Evolutionary conservation across 371 early-diverging fungal species (phyloP).

Genomic region (Mucor mucedo): DNA sequence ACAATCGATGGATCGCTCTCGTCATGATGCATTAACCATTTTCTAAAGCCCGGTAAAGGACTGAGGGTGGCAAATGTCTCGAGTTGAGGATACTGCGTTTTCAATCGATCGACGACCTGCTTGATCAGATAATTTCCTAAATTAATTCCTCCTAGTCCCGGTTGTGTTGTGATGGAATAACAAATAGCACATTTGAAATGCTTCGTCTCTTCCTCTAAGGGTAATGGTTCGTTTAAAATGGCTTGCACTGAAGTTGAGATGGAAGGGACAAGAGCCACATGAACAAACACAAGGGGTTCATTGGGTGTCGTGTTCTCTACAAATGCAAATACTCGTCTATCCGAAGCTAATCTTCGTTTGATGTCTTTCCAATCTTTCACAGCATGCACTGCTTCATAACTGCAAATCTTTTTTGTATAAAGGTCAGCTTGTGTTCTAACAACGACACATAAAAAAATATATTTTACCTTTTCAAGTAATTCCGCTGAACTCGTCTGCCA

Average conservation of each 20-base stretch:
- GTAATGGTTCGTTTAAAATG: conserved; percentile 66
- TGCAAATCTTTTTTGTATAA: conserved; percentile 53
- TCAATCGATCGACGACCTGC: conserved; percentile 76
- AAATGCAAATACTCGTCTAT: conserved; percentile 80
- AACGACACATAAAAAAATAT: too few relatives aligned
- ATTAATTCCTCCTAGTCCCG: conserved; percentile 81
- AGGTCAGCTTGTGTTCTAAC: too few relatives aligned
- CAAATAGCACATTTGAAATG: conserved; percentile 74
- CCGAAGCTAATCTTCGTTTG: conserved; percentile 79
- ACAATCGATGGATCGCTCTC: conserved; percentile 3
- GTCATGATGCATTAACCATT: conserved; percentile 65
- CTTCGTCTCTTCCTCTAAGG: conserved; percentile 15
- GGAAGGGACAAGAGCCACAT: conserved; percentile 70
- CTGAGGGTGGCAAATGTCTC: conserved; percentile 83
- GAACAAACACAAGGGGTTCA: conserved; percentile 85
- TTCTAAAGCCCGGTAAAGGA: conserved; percentile 83
- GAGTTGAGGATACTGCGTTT: conserved; percentile 66
- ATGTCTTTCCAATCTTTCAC: conserved; percentile 76
- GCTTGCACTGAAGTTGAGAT: conserved; percentile 65
- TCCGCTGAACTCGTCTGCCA: conserved; percentile 76
- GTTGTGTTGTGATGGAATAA: conserved; percentile 88
- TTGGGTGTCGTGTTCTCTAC: conserved; percentile 73
- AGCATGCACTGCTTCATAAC: conserved; percentile 86
- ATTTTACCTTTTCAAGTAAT: conserved; percentile 81
- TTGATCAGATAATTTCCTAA: conserved; percentile 88